Evolutionary conservation across 192 early-diverging fungal species (phyloP), one percentile per base, ranked within the genome.

Genomic region (Coemansia sp.): DNA sequence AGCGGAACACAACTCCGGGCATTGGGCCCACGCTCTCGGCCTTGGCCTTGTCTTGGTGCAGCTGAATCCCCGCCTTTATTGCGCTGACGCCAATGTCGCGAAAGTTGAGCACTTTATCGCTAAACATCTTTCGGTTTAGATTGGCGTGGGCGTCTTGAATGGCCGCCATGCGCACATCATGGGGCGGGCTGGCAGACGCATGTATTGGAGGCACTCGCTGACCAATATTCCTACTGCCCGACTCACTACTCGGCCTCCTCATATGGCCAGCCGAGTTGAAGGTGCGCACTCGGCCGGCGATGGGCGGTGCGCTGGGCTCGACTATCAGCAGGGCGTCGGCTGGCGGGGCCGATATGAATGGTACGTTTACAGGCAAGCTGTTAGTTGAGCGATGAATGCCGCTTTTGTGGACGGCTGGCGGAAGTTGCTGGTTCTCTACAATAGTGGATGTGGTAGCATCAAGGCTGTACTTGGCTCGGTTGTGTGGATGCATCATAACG

Each of bases 1-100:
- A 85, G 15, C 84, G 76, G 51, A 79, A 85, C 17, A 85, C 72
- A 21, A 85, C 75, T 6, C 84, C 75, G 5, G 84, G 80, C 74
- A 82, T 72, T 2, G 80, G 80, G 1, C 80, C 80, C 10, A 63
- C 70, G 37, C 62, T 53, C 34, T 70, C 66, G 23, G 75, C 71
- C 5, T 10, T 53, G 23, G 36, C 45, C 36, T 59, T 64, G 25
- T 62, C 62, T 21, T 74, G 68, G 60, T 70, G 36, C 63, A 69
- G 64, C 53, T 29, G 36, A 19, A 68, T 72, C 11, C 57, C 66
- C 2, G 66, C 27, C 15, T 76, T 76, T 50, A 76, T 76, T 5
- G 73, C 80, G 60, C 81, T 84, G 62, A 72, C 74, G 29, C 81
- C 75, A 31, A 84, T 45, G 31, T 84, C 81, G 12, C 81, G 81